Percentiles rank a stretch among this genome's conserved stretches.
Conservation (phyloP, 1,284 basidiomycete genomes). For the Sanghuangporus baumii region DNA sequence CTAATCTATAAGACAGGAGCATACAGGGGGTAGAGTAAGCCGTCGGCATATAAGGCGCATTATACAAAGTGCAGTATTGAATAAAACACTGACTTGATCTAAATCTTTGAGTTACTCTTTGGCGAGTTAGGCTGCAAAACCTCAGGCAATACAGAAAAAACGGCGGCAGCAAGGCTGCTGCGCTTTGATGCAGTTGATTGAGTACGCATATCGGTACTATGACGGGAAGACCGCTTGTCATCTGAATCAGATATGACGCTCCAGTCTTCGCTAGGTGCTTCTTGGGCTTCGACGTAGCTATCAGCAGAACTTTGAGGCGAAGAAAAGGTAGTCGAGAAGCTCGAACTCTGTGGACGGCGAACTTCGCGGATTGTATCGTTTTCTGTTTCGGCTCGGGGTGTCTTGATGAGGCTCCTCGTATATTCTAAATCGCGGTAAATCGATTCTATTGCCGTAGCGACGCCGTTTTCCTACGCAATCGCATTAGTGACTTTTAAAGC, state of each 20-base stretch:
- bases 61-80: not conserved
- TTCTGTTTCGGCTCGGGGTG: conserved; percentile 27
- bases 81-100: conserved; percentile 4
- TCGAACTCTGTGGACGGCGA: conserved; percentile 26
- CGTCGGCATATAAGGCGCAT: not conserved
- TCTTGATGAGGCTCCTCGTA: conserved; percentile 74
- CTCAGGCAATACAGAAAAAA: conserved; percentile 16
- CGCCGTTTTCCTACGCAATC: conserved; percentile 73
- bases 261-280: conserved; percentile 71
- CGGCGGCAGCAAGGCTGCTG: conserved; percentile 43
- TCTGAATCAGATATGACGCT: conserved; percentile 76
- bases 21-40: not conserved
- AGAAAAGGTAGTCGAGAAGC: conserved; percentile 29
- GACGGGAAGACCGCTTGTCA: conserved; percentile 47
- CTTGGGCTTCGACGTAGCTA: conserved; percentile 46
- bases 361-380: conserved; percentile 35
- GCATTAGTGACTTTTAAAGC: conserved; percentile 1
- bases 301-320: conserved; percentile 40
- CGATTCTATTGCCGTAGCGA: conserved; percentile 81
- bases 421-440: conserved; percentile 93
- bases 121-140: conserved; percentile 9
- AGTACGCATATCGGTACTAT: conserved; percentile 35
- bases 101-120: conserved; percentile 4
- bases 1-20: not conserved
- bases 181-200: conserved; percentile 40